Percentiles rank a stretch among this genome's conserved stretches.
Evolutionary conservation across 345 rosid species (phyloP).

Genomic region (Psidium friedrichsthalianum): DNA sequence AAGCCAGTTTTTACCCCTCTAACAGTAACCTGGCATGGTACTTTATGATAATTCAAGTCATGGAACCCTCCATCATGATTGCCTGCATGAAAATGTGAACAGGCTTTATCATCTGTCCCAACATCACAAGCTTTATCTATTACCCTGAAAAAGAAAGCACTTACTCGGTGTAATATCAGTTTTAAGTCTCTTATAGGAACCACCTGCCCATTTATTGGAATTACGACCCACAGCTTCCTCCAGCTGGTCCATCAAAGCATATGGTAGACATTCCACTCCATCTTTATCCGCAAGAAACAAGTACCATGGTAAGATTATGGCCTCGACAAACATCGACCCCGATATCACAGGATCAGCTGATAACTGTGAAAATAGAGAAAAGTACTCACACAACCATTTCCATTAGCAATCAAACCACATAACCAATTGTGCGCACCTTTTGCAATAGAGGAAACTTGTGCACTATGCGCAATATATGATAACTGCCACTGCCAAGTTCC

Average conservation of each 20-base stretch:
- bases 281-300: conserved; percentile 40
- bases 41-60: conserved; percentile 14
- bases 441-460: conserved; percentile 53
- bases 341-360: conserved; percentile 27
- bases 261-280: conserved; percentile 12
- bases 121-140: not conserved
- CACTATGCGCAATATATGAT: conserved; percentile 48
- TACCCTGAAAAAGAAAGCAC: not conserved
- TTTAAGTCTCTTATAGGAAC: conserved; percentile 43
- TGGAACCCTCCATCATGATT: not conserved
- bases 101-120: not conserved
- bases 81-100: conserved; percentile 3
- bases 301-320: conserved; percentile 62
- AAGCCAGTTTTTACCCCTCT: conserved; percentile 19
- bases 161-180: not conserved
- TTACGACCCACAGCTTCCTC: not conserved
- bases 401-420: not conserved
- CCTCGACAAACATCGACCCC: conserved; percentile 50
- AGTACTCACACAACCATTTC: not conserved
- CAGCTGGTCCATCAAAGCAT: conserved; percentile 5
- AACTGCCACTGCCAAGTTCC: conserved; percentile 34
- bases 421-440: conserved; percentile 24
- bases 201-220: conserved; percentile 10
- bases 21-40: conserved; percentile 44
- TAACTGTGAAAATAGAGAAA: conserved; percentile 21